Base-by-base conservation (phyloP, 2,329 filamentous ascomycete genomes). In the Beauveria australis region DNA sequence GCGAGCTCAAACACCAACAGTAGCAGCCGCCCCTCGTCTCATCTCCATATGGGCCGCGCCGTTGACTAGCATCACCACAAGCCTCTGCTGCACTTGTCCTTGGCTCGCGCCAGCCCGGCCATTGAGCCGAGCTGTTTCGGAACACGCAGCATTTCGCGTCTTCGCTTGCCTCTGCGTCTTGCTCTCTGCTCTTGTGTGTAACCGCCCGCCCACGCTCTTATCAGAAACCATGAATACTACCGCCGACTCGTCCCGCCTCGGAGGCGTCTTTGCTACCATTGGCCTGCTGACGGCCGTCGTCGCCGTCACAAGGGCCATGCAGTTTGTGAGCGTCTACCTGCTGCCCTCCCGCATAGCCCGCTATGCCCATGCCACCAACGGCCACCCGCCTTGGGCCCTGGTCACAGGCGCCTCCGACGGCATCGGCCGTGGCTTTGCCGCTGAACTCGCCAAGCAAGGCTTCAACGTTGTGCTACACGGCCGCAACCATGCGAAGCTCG, bases 381-480 rank as follows among this genome's bases (percentile, higher is more conserved):
- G 64, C 43, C 59, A 64, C 19, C 59, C 64, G 5, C 62, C 69
- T 3, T 71, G 67, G 60, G 71, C 69, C 53, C 67, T 74, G 60
- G 63, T 75, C 61, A 73, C 72, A 44, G 74, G 71, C 37, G 67
- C 67, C 53, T 71, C 69, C 59, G 71, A 70, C 33, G 72, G 71
- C 46, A 71, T 74, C 61, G 72, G 70, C 22, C 62, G 71, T 63
- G 68, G 73, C 52, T 66, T 71, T 53, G 67, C 74, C 60, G 61
- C 73, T 61, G 64, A 74, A 52, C 63, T 74, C 19, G 65, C 68
- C 40, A 61, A 64, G 47, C 63, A 73, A 51, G 72, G 72, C 22
- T 76, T 74, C 66, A 69, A 70, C 53, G 64, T 76, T 37, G 67
- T 73, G 53, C 66, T 73, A 24, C 70, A 72, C 53, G 70, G 70